phyloP scores from a whole-genome alignment of 495 filamentous ascomycete genomes.

The Cladorrhinum samala region DNA sequence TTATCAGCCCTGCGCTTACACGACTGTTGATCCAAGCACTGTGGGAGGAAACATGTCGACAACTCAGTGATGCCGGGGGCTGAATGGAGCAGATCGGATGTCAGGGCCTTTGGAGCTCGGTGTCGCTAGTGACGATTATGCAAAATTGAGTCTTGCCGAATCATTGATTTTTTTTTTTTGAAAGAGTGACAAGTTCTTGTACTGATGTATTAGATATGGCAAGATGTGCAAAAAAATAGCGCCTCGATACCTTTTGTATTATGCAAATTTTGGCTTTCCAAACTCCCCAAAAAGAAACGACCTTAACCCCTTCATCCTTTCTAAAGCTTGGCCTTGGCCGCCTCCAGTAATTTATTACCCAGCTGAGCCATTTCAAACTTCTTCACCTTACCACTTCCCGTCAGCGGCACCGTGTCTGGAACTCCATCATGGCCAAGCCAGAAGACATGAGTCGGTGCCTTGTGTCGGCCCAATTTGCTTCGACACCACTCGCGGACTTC shows the following conservation, averaged over 20 bases:
- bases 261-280: not conserved
- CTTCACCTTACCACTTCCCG: conserved; percentile 65
- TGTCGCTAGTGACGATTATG: too few species aligned
- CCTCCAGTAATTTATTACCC: conserved; percentile 44
- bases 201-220: not conserved
- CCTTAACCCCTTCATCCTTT: not conserved
- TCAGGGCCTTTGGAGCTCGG: not conserved
- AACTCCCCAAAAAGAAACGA: not conserved
- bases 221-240: too few species aligned
- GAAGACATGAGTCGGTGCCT: conserved; percentile 60
- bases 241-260: not conserved
- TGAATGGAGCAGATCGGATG: not conserved
- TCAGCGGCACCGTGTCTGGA: conserved; percentile 52
- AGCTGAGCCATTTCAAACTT: conserved; percentile 60
- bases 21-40: conserved; percentile 5
- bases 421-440: conserved; percentile 58
- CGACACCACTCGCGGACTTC: conserved; percentile 56
- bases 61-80: not conserved
- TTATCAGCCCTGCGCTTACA: conserved; percentile 21
- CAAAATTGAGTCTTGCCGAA: too few species aligned
- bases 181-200: not conserved
- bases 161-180: too few species aligned
- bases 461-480: conserved; percentile 57
- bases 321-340: conserved; percentile 33
- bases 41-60: not conserved